Percentiles rank a stretch among this genome's conserved stretches.
Conservation (phyloP, 768 basidiomycete genomes). For the Filobasidium floriforme region DNA sequence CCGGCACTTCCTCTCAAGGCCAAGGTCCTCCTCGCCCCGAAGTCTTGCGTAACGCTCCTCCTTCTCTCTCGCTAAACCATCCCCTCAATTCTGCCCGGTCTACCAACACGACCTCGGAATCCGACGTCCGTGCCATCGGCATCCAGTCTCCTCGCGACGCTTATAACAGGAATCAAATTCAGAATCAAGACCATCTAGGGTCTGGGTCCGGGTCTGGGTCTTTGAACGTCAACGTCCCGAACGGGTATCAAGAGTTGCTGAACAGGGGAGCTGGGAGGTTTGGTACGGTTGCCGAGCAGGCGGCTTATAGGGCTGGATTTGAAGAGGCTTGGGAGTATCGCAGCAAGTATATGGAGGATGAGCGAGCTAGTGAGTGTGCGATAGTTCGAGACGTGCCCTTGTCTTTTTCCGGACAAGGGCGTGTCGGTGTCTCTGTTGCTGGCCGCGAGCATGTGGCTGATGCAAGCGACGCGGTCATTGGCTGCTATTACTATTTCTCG, state of each 20-base stretch:
- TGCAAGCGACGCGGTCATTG: not conserved
- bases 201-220: not conserved
- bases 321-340: slow-evolving; percentile 3
- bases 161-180: too few relatives aligned
- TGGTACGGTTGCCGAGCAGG: not conserved
- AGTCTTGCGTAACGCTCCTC: too few relatives aligned
- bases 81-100: too few relatives aligned
- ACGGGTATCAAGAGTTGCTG: not conserved
- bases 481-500: not conserved
- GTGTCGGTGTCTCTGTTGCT: not conserved
- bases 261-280: not conserved
- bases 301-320: slow-evolving; percentile 3
- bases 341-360: not conserved
- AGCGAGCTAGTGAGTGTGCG: slow-evolving; percentile 1
- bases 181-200: not conserved
- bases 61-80: too few relatives aligned
- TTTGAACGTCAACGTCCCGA: not conserved
- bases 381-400: not conserved
- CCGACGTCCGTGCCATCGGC: too few relatives aligned
- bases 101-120: too few relatives aligned
- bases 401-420: not conserved
- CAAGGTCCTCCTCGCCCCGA: not conserved
- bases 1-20: not conserved
- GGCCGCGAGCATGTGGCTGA: not conserved
- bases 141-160: too few relatives aligned